phyloP scores from a whole-genome alignment of 2,329 filamentous ascomycete genomes.

The Beauveria varroae region DNA sequence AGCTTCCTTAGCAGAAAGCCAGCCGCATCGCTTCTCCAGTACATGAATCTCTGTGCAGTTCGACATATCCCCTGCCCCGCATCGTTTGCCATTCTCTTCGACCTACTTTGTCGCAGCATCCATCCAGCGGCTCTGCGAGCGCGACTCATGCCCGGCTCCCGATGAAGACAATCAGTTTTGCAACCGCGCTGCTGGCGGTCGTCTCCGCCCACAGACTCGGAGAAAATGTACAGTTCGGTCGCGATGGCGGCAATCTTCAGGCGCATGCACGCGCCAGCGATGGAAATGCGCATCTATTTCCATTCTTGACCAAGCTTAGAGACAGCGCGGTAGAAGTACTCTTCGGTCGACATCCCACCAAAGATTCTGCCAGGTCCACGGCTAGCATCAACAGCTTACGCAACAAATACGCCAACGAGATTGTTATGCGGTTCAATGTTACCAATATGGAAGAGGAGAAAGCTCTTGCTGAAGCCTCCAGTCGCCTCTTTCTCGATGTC shows the following conservation, averaged over 20 bases:
- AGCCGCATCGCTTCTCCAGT: background rate
- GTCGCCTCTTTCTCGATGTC: conserved; percentile 75
- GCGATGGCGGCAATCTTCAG: background rate
- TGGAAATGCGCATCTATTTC: conserved; percentile 29
- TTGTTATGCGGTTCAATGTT: conserved; percentile 86
- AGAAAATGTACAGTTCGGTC: background rate
- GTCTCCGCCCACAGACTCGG: conserved; percentile 1
- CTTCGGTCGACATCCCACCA: conserved; percentile 37
- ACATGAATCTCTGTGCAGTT: background rate
- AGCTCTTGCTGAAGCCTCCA: conserved; percentile 64
- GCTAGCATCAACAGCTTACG: conserved; percentile 25
- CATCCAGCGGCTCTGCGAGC: background rate
- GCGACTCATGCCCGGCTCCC: background rate
- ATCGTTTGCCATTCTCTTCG: background rate
- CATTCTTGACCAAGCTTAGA: conserved; percentile 42
- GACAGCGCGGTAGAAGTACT: conserved; percentile 42
- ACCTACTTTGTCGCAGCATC: background rate
- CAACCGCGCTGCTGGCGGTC: background rate
- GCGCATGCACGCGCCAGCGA: conserved; percentile 12
- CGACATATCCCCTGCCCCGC: too few relatives aligned
- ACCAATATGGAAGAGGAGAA: conserved; percentile 59
- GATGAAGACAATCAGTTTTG: conserved; percentile 7
- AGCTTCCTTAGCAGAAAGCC: background rate
- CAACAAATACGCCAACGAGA: conserved; percentile 62
- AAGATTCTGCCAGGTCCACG: conserved; percentile 17